Evolutionary conservation across 1,284 basidiomycete species (phyloP), one percentile per base, ranked within the genome.

Genomic region (Tylopilus orsonianus): DNA sequence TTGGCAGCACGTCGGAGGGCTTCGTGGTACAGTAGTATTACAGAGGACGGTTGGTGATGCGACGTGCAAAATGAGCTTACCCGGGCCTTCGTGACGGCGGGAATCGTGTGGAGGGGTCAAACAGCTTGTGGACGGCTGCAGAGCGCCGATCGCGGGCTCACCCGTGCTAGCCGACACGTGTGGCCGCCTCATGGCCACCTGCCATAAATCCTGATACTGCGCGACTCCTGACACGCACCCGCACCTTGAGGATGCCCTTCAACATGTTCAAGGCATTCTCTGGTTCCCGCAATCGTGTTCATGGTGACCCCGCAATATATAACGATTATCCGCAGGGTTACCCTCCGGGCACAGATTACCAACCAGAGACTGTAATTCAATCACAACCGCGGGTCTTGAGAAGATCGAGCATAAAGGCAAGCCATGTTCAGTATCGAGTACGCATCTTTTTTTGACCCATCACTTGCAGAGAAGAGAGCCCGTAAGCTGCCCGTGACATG

Each of bases 181-280:
- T 42, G 55, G 66, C 27, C 47, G 59, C 64, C 64, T 63, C 64
- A 49, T 69, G 64, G 36, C 43, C 35, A 50, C 44, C 48, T 46
- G 20, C 55, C 66, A 64, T 68, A 68, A 64, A 61, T 63, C 44
- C 65, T 44, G 48, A 45, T 49, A 47, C 37, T 52, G 46, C 20
- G 33, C 44, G 23, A 23, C 29, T 5, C 26, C 26, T 40, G 33
- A 49, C 49, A 35, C 55, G 54, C 44, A 40, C 48, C 36, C 42
- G 41, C 44, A 44, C 63, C 52, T 49, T 48, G 60, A 67, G 65
- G 44, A 66, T 70, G 68, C 64, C 64, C 53, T 70, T 66, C 49
- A 70, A 69, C 54, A 66, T 66, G 68, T 70, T 66, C 58, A 66
- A 69, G 54, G 65, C 58, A 53, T 67, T 70, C 42, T 50, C 65